Conservation (phyloP, 495 filamentous ascomycete species). For the Xylaria nigripes region DNA sequence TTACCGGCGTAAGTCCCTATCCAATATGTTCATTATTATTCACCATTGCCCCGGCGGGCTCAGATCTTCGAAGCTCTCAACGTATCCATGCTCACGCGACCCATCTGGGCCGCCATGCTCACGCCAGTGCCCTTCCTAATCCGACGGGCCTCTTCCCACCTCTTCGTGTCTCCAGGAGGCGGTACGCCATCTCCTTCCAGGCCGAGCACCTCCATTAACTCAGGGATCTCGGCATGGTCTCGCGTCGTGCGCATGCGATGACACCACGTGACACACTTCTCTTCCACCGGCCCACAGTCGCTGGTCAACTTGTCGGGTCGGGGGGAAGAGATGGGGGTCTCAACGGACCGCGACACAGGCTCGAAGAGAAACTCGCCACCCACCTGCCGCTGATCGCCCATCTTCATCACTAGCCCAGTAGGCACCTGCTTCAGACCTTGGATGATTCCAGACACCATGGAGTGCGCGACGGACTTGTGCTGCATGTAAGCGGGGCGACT, state of each 20-base stretch:
- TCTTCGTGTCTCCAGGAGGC: constrained; percentile 32
- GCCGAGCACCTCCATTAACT: constrained; percentile 54
- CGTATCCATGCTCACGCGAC: constrained; percentile 22
- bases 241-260: constrained; percentile 75
- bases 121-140: constrained; percentile 40
- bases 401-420: constrained; percentile 49
- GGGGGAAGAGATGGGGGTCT: constrained; percentile 28
- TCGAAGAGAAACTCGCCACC: constrained; percentile 85
- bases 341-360: constrained; percentile 23
- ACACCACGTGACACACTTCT: constrained; percentile 64
- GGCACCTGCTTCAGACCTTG: constrained; percentile 49
- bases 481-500: constrained; percentile 58
- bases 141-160: constrained; percentile 33
- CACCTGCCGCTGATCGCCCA: constrained; percentile 61
- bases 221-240: constrained; percentile 65
- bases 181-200: constrained; percentile 38
- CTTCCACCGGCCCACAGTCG: constrained; percentile 24
- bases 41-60: background rate
- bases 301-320: constrained; percentile 18
- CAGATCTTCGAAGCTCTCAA: background rate
- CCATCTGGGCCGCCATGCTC: constrained; percentile 38
- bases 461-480: constrained; percentile 35
- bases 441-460: constrained; percentile 42
- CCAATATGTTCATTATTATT: background rate
- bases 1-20: too few relatives aligned